These are phyloP conservation scores for Pseudozyma thailandica DNA, from an alignment of 1,284 basidiomycete genomes.

Conservation along the genomic window DNA sequence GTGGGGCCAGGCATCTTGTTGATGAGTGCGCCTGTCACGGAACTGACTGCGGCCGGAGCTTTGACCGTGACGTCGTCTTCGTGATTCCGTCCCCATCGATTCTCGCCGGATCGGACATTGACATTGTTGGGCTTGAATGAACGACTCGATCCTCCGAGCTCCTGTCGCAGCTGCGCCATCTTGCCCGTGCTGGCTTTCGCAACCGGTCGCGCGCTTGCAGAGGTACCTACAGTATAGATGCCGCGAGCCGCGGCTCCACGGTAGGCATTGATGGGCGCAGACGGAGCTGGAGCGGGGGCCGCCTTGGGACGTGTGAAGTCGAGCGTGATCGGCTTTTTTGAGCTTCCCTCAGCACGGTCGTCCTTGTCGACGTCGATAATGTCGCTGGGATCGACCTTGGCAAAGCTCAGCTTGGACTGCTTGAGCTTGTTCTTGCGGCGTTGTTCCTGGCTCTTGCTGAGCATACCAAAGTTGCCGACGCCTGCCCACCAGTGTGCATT, in stretches of 20 bases:
- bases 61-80: slow-evolving; percentile 51
- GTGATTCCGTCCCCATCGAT: slow-evolving; percentile 44
- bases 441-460: slow-evolving; percentile 34
- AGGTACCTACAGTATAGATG: slow-evolving; percentile 14
- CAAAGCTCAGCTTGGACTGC: slow-evolving; percentile 57
- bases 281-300: slow-evolving; percentile 18
- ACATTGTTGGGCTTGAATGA: slow-evolving; percentile 44
- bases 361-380: slow-evolving; percentile 50
- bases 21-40: slow-evolving; percentile 54
- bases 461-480: slow-evolving; percentile 35
- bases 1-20: slow-evolving; percentile 35
- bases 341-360: slow-evolving; percentile 2
- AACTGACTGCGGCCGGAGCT: slow-evolving; percentile 57
- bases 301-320: slow-evolving; percentile 40
- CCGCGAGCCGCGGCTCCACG: slow-evolving; percentile 34
- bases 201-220: slow-evolving; percentile 16
- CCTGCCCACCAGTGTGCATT: slow-evolving; percentile 50
- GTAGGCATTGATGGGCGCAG: slow-evolving; percentile 52
- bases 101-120: slow-evolving; percentile 33
- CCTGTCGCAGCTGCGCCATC: slow-evolving; percentile 52
- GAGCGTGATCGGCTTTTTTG: slow-evolving; percentile 42
- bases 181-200: slow-evolving; percentile 42
- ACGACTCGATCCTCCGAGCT: slow-evolving; percentile 44
- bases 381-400: slow-evolving; percentile 35
- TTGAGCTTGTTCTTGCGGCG: slow-evolving; percentile 44